Evolutionary conservation across 2,329 filamentous ascomycete genomes (phyloP), one percentile per base, ranked within the genome.

Genomic region (Bipolaris sorokiniana): DNA sequence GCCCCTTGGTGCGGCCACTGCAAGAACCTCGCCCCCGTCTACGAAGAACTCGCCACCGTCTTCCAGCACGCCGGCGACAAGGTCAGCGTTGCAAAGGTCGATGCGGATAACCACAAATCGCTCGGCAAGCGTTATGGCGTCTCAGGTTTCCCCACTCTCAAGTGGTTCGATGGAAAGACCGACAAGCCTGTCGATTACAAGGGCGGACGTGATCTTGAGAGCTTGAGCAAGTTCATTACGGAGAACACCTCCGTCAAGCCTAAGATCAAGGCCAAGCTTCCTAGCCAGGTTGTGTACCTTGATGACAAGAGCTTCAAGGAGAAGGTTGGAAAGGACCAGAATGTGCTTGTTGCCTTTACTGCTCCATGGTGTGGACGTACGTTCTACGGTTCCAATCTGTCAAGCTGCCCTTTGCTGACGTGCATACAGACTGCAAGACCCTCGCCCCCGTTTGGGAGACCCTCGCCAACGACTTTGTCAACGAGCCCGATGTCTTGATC

Each of bases 1-100:
- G 95, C 95, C 33, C 93, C 94, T 22, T 99, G 95, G 95, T 99
- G 95, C 75, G 96, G 95, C 31, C 95, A 99, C 84, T 99, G 95
- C 91, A 98, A 98, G 86, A 96, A 82, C 73, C 90, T 99, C 33
- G 95, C 95, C 15, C 96, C 95, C 48, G 83, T 96, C 58, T 99
- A 96, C 79, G 95, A 99, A 77, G 91, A 99, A 76, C 87, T 99
- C 41, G 95, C 87, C 45, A 77, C 83, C 48, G 81, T 83, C 40
- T 96, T 93, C 77, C 87, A 90, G 64, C 87, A 85, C 71, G 87
- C 88, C 64, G 81, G 92, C 81, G 83, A 88, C 75, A 88, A 89
- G 72, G 86, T 99, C 53, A 88, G 89, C 74, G 92, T 99, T 73
- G 95, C 90, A 68, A 99, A 98, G 81, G 93, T 99, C 67, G 93